Base-by-base conservation (phyloP, 176 grass and related monocot genomes). In the Oryza meyeriana region DNA sequence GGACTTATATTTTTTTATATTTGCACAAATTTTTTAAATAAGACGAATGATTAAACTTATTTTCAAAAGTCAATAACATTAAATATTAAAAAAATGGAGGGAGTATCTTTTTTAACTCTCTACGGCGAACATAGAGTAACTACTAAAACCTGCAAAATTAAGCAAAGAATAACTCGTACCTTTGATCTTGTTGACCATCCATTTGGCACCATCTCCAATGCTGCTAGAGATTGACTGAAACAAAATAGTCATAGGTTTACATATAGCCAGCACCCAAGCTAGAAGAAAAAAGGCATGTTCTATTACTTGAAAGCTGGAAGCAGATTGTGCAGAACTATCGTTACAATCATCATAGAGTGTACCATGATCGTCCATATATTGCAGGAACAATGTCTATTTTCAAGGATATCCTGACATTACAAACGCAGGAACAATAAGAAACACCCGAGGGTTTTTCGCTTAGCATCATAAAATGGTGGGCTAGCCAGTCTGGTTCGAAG, bases 171-270 rank as follows among this genome's bases (percentile, higher is more conserved):
- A 0, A 34, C 6, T 30, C 9, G 27, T 69, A 94, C 95, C 90
- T 98, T 98, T 93, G 62, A 98, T 88, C 84, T 98, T 98, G 81
- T 98, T 98, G 39, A 94, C 95, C 81, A 98, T 79, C 95, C 95
- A 98, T 93, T 98, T 98, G 58, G 92, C 88, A 76, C 95, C 92
- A 76, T 91, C 95, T 72, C 91, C 95, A 66, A 98, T 90, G 90
- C 87, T 97, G 85, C 72, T 97, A 59, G 94, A 92, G 81, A 97
- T 73, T 38, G 89, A 86, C 94, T 94, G 89, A 61, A 89, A 61
- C 25, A 55, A 47, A 75, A 50, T 65, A n/a, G 27, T 36, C 73
- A 71, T 61, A 71, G 11, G 27, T 35, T 47, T 47, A 26, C 31
- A 5, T 7, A 41, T 10, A 33, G 50, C 85, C 41, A 85, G 44